Percentiles rank a stretch among this genome's conserved stretches.
Evolutionary conservation across 202 grass and related monocot genomes (phyloP).

Genomic region (Carex arenaria): DNA sequence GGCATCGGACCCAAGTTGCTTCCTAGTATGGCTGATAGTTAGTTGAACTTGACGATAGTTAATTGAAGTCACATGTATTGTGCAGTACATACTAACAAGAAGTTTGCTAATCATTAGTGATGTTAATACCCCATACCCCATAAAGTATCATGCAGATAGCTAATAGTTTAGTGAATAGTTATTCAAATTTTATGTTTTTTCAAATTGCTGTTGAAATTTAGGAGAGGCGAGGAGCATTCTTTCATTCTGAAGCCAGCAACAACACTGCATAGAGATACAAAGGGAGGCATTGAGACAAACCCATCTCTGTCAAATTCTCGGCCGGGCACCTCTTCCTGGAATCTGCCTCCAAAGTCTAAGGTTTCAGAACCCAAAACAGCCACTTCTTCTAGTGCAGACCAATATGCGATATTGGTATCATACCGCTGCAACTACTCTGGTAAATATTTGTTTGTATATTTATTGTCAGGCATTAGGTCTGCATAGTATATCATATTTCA

Average conservation of each 20-base stretch:
- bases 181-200: background rate
- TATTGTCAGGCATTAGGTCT: background rate
- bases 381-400: conserved; percentile 39
- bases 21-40: background rate
- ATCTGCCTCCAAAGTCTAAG: conserved; percentile 35
- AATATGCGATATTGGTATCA: conserved; percentile 87
- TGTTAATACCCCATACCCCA: background rate
- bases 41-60: background rate
- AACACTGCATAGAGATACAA: conserved; percentile 41
- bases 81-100: background rate
- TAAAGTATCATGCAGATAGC: background rate
- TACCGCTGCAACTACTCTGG: conserved; percentile 96
- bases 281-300: conserved; percentile 32
- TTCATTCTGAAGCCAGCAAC: conserved; percentile 93
- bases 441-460: conserved; percentile 14
- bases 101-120: background rate
- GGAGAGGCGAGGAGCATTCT: conserved; percentile 92
- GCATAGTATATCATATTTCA: background rate
- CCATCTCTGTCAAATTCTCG: conserved; percentile 37
- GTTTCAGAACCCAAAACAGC: conserved; percentile 30
- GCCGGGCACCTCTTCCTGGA: conserved; percentile 21
- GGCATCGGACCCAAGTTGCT: no score
- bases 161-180: background rate
- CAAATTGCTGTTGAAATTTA: conserved; percentile 28
- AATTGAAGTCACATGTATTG: background rate